Evolutionary conservation across 805 yeast species (phyloP), one percentile per base, ranked within the genome.

Genomic region (Pichia occidentalis): DNA sequence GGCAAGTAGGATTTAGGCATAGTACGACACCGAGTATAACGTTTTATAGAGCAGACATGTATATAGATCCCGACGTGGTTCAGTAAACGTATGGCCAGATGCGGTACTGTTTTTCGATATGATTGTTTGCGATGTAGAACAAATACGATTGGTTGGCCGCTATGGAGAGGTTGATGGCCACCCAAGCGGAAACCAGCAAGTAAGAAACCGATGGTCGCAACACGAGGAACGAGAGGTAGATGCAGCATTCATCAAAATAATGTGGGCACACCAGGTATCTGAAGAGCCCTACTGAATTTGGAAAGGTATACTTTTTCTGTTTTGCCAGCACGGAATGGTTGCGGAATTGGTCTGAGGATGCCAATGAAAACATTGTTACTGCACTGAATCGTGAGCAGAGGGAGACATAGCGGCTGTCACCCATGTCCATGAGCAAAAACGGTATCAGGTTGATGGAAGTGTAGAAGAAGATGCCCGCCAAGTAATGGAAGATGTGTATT

Each of bases 401-500:
- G 4, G 32, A 17, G 3, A 22, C 17, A 14, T 13, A 3, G 5
- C 14, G 22, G 4, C 8, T 11, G n/a, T 10, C 6, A 10, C 21
- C 34, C 1, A 28, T 9, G 11, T 4, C 8, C 6, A 22, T 12
- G 7, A 31, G 23, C 8, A 36, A 16, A 2, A 46, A 31, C 0
- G 61, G 60, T 16, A 50, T 67, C 7, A 68, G 20, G 37, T 74
- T 67, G 8, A 78, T 59, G 1, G 70, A 54, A 0, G 71, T 38
- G 46, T 83, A 83, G 50, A 75, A 81, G 48, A 67, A 63, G 4
- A 80, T 24, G 0, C 92, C 94, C 4, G 72, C 80, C 1, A 76
- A 34, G 49, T 81, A 83, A 57, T 83, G 92, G 1, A 75, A 63
- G 25, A 80, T 49, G 50, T 81, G 79, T 64, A 83, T 82, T 42